Percentiles rank a stretch among this genome's conserved stretches.
Evolutionary conservation across 2,329 filamentous ascomycete species (phyloP).

Genomic region (Alternaria sp.): DNA sequence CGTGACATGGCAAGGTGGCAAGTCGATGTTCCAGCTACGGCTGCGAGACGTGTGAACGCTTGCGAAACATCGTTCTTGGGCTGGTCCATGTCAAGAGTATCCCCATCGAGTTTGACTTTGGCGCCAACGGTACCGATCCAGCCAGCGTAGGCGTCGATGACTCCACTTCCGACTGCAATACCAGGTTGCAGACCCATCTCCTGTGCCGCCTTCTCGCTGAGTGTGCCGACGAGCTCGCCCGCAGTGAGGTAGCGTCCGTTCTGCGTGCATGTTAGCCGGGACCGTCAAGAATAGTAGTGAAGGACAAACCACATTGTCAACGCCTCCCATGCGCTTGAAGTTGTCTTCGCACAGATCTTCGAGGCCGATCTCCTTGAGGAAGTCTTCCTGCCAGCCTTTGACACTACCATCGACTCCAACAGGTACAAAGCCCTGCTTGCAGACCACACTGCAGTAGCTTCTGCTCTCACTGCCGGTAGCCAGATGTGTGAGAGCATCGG

Average conservation of each 20-base stretch:
- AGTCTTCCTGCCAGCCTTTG: slow-evolving; percentile 98
- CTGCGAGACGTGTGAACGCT: slow-evolving; percentile 89
- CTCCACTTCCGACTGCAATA: slow-evolving; percentile 91
- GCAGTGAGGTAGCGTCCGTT: slow-evolving; percentile 91
- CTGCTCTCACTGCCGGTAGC: slow-evolving; percentile 90
- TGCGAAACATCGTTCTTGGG: slow-evolving; percentile 87
- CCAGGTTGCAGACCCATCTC: slow-evolving; percentile 86
- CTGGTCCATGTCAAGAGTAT: slow-evolving; percentile 70
- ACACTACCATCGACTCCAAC: slow-evolving; percentile 97
- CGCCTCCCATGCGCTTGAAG: slow-evolving; percentile 92
- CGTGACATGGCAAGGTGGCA: slow-evolving; percentile 97
- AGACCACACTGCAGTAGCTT: slow-evolving; percentile 95
- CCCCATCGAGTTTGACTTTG: slow-evolving; percentile 77
- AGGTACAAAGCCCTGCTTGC: slow-evolving; percentile 95
- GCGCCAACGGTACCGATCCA: slow-evolving; percentile 99
- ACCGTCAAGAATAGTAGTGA: slow-evolving; percentile 22
- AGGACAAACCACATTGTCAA: slow-evolving; percentile 86
- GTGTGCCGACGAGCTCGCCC: slow-evolving; percentile 84
- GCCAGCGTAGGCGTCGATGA: slow-evolving; percentile 97
- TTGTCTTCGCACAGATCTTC: slow-evolving; percentile 81
- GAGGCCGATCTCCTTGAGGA: slow-evolving; percentile 86
- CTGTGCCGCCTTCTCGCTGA: slow-evolving; percentile 81
- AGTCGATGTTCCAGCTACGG: slow-evolving; percentile 94
- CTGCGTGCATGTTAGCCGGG: slow-evolving; percentile 60
- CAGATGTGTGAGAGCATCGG: slow-evolving; percentile 90